Percentiles rank a stretch among this genome's conserved stretches.
These are phyloP conservation scores for Arthrinium phaeospermum DNA, from an alignment of 2,329 filamentous ascomycete genomes.

Conservation along the genomic window DNA sequence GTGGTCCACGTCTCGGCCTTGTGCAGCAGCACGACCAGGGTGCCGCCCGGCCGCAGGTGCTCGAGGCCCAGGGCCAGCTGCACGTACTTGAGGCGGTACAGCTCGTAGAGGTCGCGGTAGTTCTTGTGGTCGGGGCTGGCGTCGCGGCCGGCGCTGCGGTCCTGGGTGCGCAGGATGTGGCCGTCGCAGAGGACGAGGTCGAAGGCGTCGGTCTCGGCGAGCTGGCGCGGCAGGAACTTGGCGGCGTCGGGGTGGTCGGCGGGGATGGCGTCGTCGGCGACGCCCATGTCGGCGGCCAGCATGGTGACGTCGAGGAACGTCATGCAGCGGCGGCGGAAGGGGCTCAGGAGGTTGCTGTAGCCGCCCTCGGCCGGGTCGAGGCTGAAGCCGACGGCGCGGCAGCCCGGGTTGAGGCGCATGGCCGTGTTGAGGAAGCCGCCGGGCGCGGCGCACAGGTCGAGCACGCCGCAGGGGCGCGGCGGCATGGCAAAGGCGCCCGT, in stretches of 20 bases:
- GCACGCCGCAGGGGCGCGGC: slow-evolving; percentile 36
- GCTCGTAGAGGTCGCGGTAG: slow-evolving; percentile 31
- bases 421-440: slow-evolving; percentile 54
- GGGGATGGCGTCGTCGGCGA: slow-evolving; percentile 34
- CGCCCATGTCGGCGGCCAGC: slow-evolving; percentile 50
- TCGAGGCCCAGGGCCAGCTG: slow-evolving; percentile 42
- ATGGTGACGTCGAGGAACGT: slow-evolving; percentile 55
- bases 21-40: slow-evolving; percentile 57
- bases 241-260: slow-evolving; percentile 37
- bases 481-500: slow-evolving; percentile 40
- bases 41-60: slow-evolving; percentile 52
- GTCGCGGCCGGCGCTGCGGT: slow-evolving; percentile 11
- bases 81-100: slow-evolving; percentile 26
- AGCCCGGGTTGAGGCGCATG: slow-evolving; percentile 41
- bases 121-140: slow-evolving; percentile 23
- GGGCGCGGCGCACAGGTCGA: slow-evolving; percentile 63
- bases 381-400: slow-evolving; percentile 45
- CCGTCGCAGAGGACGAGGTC: slow-evolving; percentile 50
- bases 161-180: slow-evolving; percentile 37
- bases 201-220: slow-evolving; percentile 38
- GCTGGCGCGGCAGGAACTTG: slow-evolving; percentile 37
- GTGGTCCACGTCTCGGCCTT: slow-evolving; percentile 49
- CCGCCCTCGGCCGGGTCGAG: slow-evolving; percentile 48
- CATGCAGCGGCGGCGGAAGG: slow-evolving; percentile 26
- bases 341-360: slow-evolving; percentile 41